Conservation (phyloP, 2,329 filamentous ascomycete species). For the Colletotrichum shisoi region DNA sequence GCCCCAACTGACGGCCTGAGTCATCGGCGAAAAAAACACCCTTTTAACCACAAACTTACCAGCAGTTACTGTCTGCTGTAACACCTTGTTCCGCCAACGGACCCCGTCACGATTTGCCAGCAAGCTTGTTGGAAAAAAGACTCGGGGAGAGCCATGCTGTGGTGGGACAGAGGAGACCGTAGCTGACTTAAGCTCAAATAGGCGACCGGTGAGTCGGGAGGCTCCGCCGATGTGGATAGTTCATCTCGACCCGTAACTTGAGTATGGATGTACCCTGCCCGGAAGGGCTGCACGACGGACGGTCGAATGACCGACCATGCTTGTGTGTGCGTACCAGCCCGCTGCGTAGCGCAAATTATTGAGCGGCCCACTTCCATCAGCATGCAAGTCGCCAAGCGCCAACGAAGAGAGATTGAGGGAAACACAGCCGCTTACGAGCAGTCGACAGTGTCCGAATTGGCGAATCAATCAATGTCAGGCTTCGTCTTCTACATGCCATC, state of each 20-base stretch:
- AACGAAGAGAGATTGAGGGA: not conserved
- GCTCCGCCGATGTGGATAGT: slow-evolving; percentile 25
- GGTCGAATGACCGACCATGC: slow-evolving; percentile 23
- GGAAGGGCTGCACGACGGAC: slow-evolving; percentile 4
- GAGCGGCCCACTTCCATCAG: slow-evolving; percentile 8
- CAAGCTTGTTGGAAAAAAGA: slow-evolving; percentile 21
- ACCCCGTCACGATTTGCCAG: slow-evolving; percentile 9
- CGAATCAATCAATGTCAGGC: slow-evolving; percentile 10
- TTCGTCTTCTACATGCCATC: not conserved
- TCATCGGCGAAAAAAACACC: too few relatives aligned
- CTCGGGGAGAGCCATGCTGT: slow-evolving; percentile 2
- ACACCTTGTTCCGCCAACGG: slow-evolving; percentile 19
- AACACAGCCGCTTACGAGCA: slow-evolving; percentile 5
- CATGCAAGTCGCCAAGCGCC: slow-evolving; percentile 4
- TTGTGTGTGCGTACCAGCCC: not conserved
- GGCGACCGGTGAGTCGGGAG: slow-evolving; percentile 37
- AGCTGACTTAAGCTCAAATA: slow-evolving; percentile 35
- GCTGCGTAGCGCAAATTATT: slow-evolving; percentile 14
- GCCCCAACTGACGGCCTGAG: too few relatives aligned
- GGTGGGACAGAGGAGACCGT: slow-evolving; percentile 32
- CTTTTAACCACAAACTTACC: too few relatives aligned
- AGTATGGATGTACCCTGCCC: slow-evolving; percentile 9
- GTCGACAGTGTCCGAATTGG: slow-evolving; percentile 9
- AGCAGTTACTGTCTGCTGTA: too few relatives aligned
- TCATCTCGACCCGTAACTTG: slow-evolving; percentile 22